Conservation (phyloP, 2,329 filamentous ascomycete genomes). For the Pezizomycotina sp. region DNA sequence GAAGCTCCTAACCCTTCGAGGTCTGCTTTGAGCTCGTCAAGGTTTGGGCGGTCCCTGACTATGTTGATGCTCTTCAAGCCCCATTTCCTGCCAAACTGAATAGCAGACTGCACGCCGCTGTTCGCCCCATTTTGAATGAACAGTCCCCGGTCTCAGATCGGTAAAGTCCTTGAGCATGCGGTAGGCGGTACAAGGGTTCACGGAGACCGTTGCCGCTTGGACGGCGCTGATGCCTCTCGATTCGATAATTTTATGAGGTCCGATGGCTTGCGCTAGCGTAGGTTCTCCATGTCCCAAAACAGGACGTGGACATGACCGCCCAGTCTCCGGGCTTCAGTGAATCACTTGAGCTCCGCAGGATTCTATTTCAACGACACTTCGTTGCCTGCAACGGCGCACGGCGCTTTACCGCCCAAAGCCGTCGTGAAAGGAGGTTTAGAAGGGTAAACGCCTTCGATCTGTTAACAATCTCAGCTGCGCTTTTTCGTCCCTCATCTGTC, state of each 20-base stretch:
- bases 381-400: slow-evolving; percentile 68
- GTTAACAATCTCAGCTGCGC: too few species aligned
- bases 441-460: slow-evolving; percentile 86
- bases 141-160: slow-evolving; percentile 56
- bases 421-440: slow-evolving; percentile 63
- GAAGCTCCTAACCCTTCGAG: slow-evolving; percentile 43
- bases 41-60: slow-evolving; percentile 56
- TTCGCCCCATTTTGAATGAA: slow-evolving; percentile 97
- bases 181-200: slow-evolving; percentile 91
- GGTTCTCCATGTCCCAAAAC: slow-evolving; percentile 88
- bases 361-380: slow-evolving; percentile 85
- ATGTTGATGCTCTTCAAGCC: slow-evolving; percentile 83
- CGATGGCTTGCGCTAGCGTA: slow-evolving; percentile 53
- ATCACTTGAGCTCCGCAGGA: slow-evolving; percentile 36
- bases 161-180: slow-evolving; percentile 76
- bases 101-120: slow-evolving; percentile 74
- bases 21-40: slow-evolving; percentile 46
- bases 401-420: slow-evolving; percentile 56
- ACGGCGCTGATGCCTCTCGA: slow-evolving; percentile 52
- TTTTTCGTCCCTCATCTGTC: too few species aligned
- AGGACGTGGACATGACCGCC: slow-evolving; percentile 72
- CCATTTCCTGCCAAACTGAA: slow-evolving; percentile 75
- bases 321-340: slow-evolving; percentile 60
- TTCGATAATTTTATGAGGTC: slow-evolving; percentile 54
- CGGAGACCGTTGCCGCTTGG: slow-evolving; percentile 72